Base-by-base conservation (phyloP, 345 rosid species). In the Erodium maritimum region DNA sequence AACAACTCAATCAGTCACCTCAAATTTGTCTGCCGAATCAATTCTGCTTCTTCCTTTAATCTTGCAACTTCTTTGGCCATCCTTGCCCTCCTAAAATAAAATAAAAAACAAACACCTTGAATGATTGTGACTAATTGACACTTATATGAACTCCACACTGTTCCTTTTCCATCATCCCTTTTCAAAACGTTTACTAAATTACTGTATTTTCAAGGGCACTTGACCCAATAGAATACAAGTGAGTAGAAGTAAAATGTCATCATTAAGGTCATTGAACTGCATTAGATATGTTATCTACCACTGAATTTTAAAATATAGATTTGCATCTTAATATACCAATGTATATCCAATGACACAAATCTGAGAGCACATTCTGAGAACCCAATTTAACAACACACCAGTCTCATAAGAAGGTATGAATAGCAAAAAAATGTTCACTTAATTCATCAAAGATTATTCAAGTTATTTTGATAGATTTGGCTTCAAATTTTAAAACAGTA, bases 31-130 rank as follows among this genome's bases (percentile, higher is more conserved):
- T 80, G 79, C 76, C 66, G 85, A 17, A 81, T 79, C 61, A 79
- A 33, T 52, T 73, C 75, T 51, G 69, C 76, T 79, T 93, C 99
- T 70, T 89, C 95, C 74, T 86, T 90, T 61, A 93, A 66, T 66
- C 68, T 80, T 53, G 96, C 90, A 65, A 82, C 67, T 75, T 93
- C 99, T 60, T 81, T 82, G 11, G 90, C 95, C 86, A 93, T 89
- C 71, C 77, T 83, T 67, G 82, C 84, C 74, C 97, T 83, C 97
- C 99, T 93, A 65, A 19, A 71, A 57, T 58, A 59, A 57, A 71
- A 59, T 71, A 60, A 56, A 62, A 19, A 57, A 56, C 45, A 23
- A 29, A 64, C n/a, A n/a, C n/a, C 58, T 65, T 37, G 52, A 65
- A 62, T 42, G 54, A 58, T 48, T 64, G 11, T 16, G 1, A 4